A percentile compares a stretch with the other conserved stretches of the same genome.
phyloP scores from a whole-genome alignment of 257 asterid genomes.

The Dorcoceras hygrometricum region DNA sequence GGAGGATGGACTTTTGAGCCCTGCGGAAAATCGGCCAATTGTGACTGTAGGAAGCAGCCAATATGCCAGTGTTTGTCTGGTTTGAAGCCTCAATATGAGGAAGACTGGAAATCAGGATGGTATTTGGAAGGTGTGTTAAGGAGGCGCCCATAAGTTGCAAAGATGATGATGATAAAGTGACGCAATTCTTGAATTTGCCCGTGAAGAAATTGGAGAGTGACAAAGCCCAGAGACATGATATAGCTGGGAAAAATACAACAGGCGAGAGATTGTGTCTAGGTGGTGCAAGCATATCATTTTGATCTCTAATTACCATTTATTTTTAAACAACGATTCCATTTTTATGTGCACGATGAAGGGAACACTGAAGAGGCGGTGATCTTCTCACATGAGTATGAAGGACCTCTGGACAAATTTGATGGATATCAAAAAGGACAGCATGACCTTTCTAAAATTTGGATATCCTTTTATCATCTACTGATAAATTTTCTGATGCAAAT shows the following conservation, averaged over 20 bases:
- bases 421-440: constrained; percentile 29
- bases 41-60: background rate
- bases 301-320: background rate
- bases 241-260: background rate
- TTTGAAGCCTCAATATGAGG: constrained; percentile 2
- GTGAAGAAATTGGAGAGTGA: background rate
- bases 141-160: constrained; percentile 13
- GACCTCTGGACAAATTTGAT: constrained; percentile 27
- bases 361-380: constrained; percentile 14
- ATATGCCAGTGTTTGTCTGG: constrained; percentile 37
- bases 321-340: too few relatives aligned
- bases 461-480: constrained; percentile 46
- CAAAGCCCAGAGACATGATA: background rate
- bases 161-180: background rate
- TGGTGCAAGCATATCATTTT: background rate
- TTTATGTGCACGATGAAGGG: background rate
- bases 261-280: constrained; percentile 30
- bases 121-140: constrained; percentile 25
- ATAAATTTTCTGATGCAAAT: constrained; percentile 42
- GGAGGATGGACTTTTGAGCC: constrained; percentile 8
- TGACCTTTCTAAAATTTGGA: constrained; percentile 35
- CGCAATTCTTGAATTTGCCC: constrained; percentile 15
- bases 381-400: constrained; percentile 20
- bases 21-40: constrained; percentile 37
- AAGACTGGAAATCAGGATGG: constrained; percentile 10